A percentile compares a stretch with the other conserved stretches of the same genome.
Conservation (phyloP, 352 stramenopile species). For the Pythium sp. region DNA sequence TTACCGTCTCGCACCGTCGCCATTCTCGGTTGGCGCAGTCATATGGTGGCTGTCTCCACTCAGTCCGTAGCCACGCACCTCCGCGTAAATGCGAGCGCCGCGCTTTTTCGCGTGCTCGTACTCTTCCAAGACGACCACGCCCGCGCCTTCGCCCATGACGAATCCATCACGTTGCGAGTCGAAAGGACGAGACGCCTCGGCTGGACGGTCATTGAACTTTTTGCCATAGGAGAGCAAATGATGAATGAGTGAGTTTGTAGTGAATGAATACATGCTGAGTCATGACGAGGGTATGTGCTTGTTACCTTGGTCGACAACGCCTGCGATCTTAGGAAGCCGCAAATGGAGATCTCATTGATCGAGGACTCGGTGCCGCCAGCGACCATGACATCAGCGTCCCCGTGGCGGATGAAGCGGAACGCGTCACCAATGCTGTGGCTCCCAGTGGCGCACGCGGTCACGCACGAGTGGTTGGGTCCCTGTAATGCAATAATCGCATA, state of each 20-base stretch:
- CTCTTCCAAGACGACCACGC: constrained; percentile 72
- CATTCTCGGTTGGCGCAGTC: constrained; percentile 64
- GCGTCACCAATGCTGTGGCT: constrained; percentile 96
- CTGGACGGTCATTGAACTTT: constrained; percentile 92
- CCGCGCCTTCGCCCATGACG: constrained; percentile 92
- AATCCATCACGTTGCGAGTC: constrained; percentile 95
- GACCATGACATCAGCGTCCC: constrained; percentile 95
- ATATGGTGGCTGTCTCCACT: constrained; percentile 96
- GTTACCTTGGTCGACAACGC: constrained; percentile 90
- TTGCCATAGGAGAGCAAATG: neutral
- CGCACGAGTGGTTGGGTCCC: constrained; percentile 96
- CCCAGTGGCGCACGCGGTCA: constrained; percentile 96
- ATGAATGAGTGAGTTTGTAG: neutral
- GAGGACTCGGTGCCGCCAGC: constrained; percentile 94
- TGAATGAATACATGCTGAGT: no score
- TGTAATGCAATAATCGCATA: constrained; percentile 12
- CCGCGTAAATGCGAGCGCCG: constrained; percentile 93
- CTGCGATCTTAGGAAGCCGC: constrained; percentile 94
- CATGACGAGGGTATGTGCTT: no score
- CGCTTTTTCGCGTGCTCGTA: constrained; percentile 91
- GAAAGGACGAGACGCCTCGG: constrained; percentile 93
- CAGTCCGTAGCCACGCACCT: constrained; percentile 94
- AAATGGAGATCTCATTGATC: constrained; percentile 93
- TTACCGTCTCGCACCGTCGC: constrained; percentile 57
- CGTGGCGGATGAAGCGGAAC: constrained; percentile 82